Conservation (phyloP, 495 filamentous ascomycete genomes). For the Aspergillus asperescens region DNA sequence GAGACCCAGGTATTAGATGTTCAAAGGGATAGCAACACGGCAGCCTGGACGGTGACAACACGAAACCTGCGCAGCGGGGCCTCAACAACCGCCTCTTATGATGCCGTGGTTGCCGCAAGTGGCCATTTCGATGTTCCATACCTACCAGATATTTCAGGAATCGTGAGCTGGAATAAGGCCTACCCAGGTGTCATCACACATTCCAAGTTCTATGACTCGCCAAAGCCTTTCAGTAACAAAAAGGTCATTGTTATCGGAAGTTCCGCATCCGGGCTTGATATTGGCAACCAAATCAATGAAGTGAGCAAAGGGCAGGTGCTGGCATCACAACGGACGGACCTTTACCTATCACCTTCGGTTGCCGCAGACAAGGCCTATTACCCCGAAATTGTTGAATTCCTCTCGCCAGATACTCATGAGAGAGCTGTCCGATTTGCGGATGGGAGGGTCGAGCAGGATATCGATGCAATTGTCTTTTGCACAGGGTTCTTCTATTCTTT, state of each 20-base stretch:
- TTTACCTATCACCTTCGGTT: constrained; percentile 26
- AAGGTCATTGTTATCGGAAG: constrained; percentile 75
- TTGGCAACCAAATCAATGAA: constrained; percentile 65
- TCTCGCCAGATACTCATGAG: constrained; percentile 32
- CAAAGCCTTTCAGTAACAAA: constrained; percentile 53
- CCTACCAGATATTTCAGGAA: constrained; percentile 60
- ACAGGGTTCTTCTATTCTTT: constrained; percentile 57
- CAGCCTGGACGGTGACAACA: constrained; percentile 52
- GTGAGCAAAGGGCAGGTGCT: constrained; percentile 48
- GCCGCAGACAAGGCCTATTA: constrained; percentile 44
- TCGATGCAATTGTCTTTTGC: constrained; percentile 56
- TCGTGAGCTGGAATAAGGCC: constrained; percentile 49
- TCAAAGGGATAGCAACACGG: constrained; percentile 14
- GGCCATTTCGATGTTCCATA: constrained; percentile 74
- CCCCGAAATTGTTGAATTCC: constrained; percentile 55
- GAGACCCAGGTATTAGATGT: constrained; percentile 55
- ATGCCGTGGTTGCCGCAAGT: constrained; percentile 78
- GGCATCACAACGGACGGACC: constrained; percentile 46
- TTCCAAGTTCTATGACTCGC: constrained; percentile 70
- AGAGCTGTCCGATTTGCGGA: constrained; percentile 51
- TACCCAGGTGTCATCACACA: constrained; percentile 68
- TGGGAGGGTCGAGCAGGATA: constrained; percentile 41
- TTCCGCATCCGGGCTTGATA: constrained; percentile 73
- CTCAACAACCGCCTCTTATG: constrained; percentile 40
- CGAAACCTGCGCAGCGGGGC: constrained; percentile 41